phyloP scores from a whole-genome alignment of 164 flowering plant species.

The Cinnamomum chago region DNA sequence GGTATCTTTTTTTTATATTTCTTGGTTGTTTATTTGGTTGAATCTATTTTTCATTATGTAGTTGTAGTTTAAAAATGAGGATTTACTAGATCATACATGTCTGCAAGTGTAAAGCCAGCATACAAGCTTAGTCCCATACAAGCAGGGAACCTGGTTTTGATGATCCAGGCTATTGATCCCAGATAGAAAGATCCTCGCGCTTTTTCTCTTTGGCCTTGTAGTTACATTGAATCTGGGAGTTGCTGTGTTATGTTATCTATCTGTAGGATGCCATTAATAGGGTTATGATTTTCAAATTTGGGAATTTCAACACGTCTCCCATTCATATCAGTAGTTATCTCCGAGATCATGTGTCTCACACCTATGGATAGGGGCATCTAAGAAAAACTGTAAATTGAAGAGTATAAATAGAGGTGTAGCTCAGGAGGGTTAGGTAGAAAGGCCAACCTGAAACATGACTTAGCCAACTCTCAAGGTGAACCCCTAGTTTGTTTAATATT shows the following conservation, averaged over 20 bases:
- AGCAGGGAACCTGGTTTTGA: neutral
- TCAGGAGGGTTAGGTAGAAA: no score
- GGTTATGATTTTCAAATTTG: neutral
- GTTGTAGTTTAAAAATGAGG: neutral
- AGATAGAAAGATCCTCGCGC: neutral
- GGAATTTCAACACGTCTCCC: neutral
- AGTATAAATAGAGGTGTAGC: no score
- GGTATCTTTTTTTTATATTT: slow-evolving; percentile 25
- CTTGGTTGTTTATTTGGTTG: neutral
- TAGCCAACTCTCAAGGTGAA: no score
- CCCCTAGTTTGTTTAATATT: no score
- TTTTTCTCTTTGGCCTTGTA: neutral
- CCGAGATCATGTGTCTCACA: neutral
- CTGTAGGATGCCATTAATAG: neutral
- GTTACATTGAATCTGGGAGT: neutral
- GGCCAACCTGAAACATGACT: no score
- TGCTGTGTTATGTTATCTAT: no score
- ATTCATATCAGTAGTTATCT: neutral
- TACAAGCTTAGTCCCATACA: neutral
- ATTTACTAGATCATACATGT: neutral
- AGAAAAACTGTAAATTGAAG: no score
- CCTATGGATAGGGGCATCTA: no score
- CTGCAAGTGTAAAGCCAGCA: neutral
- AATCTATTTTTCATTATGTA: neutral
- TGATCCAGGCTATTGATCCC: neutral